phyloP scores from a whole-genome alignment of 2,329 filamentous ascomycete species.

The Ophiognomonia clavigignenti-juglandacearum region DNA sequence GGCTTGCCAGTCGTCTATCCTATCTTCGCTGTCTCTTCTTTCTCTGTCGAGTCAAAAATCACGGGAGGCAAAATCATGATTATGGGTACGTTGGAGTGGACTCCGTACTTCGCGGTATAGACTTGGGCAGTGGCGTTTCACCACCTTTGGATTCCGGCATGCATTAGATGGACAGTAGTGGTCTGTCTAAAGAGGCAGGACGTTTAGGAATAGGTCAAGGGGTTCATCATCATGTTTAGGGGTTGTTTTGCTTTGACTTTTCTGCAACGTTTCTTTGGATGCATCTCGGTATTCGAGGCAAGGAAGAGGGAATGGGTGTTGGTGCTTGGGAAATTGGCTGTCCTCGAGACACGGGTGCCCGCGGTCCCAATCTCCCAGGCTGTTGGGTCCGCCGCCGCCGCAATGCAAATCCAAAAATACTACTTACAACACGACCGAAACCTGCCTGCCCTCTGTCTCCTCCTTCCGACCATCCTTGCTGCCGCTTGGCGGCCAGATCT shows the following conservation, averaged over 20 bases:
- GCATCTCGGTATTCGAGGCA: too few species aligned
- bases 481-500: neutral
- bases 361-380: neutral
- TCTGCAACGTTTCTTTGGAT: too few species aligned
- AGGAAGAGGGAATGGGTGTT: too few species aligned
- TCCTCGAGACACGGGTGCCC: neutral
- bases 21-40: neutral
- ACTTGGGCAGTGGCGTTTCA: conserved; percentile 10
- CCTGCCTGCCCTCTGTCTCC: neutral
- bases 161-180: conserved; percentile 11
- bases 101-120: too few species aligned
- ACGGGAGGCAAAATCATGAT: too few species aligned
- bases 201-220: conserved; percentile 5
- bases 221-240: neutral
- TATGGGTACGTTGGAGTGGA: too few species aligned
- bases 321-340: neutral
- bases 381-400: conserved; percentile 3
- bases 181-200: conserved; percentile 7
- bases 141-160: neutral
- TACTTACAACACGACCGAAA: neutral
- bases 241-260: too few species aligned
- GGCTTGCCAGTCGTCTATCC: too few species aligned
- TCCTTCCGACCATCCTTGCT: neutral
- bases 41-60: neutral
- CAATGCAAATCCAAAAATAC: neutral